Base-by-base conservation (phyloP, 331 rosid genomes). In the Quercus phellos region DNA sequence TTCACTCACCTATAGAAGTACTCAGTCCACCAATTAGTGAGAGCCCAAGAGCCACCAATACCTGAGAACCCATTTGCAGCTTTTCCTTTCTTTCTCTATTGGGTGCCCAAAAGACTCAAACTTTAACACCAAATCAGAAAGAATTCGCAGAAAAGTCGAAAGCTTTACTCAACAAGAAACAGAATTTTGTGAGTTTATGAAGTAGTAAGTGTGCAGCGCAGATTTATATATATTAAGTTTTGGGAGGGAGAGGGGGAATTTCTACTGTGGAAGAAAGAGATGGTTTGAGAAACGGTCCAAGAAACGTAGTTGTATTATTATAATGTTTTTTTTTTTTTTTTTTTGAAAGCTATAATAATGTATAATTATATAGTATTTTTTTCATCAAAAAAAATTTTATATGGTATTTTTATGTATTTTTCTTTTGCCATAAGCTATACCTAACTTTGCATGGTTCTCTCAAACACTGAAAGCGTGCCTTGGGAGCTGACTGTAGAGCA, bases 1-100 rank as follows among this genome's bases (percentile, higher is more conserved):
- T 56, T 34, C 22, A 79, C 87, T 17, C 61, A 95, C 99, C 99
- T 38, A 96, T 7, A 77, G 99, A 93, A 80, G 96, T 95, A 59
- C 99, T 95, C 73, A 84, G 54, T 61, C 99, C 99, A 78, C 98
- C 99, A 2, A 93, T 84, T 30, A 96, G 92, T 5, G 99, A 96
- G 82, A 96, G 98, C 32, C 89, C 98, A 67, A 96, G 96, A 83
- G 99, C 99, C 30, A 96, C 88, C 70, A 79, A 77, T 32, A 91
- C 90, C 78, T 91, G 99, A 83, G 96, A 91, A 85, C 85, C 97
- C 99, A 95, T 93, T 12, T 78, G 72, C 38, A 32, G 68, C 51
- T 22, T 10, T 73, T 46, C 26, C 27, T 50, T 54, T 34, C 26
- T 10, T 66, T 18, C 22, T 46, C 4, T 46, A 46, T 46, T 46